A percentile compares a stretch with the other conserved stretches of the same genome.
phyloP scores from a whole-genome alignment of 1,139 yeast species.

The Sugiyamaella grinbergsii region DNA sequence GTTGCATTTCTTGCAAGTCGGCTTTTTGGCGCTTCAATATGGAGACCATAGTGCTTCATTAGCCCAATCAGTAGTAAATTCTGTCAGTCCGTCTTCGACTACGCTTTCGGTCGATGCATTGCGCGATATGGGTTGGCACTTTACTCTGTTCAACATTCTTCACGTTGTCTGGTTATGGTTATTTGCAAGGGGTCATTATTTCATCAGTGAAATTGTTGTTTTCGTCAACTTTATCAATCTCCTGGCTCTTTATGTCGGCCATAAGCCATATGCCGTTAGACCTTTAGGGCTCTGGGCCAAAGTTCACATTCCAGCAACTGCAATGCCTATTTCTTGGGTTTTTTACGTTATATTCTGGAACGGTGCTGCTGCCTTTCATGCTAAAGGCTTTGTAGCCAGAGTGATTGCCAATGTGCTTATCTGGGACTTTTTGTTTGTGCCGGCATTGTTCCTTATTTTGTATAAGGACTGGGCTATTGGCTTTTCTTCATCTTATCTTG shows the following conservation, averaged over 20 bases:
- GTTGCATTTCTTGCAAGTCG: slow-evolving; percentile 54
- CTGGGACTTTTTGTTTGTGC: slow-evolving; percentile 76
- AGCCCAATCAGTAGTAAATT: neutral
- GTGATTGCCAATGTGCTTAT: slow-evolving; percentile 69
- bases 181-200: slow-evolving; percentile 56
- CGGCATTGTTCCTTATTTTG: slow-evolving; percentile 56
- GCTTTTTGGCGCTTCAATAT: slow-evolving; percentile 57
- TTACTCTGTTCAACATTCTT: slow-evolving; percentile 60
- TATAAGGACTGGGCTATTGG: slow-evolving; percentile 77
- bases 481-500: slow-evolving; percentile 56
- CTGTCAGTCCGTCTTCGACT: slow-evolving; percentile 7
- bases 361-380: slow-evolving; percentile 70
- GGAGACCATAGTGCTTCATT: slow-evolving; percentile 42
- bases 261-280: slow-evolving; percentile 59
- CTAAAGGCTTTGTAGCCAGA: slow-evolving; percentile 56
- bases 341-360: slow-evolving; percentile 77
- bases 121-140: slow-evolving; percentile 58
- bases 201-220: slow-evolving; percentile 59
- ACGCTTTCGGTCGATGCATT: slow-evolving; percentile 35
- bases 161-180: slow-evolving; percentile 63
- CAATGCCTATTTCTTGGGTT: slow-evolving; percentile 75
- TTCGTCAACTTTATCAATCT: slow-evolving; percentile 60
- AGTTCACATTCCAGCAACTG: slow-evolving; percentile 64
- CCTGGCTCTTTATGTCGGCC: slow-evolving; percentile 56
- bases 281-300: slow-evolving; percentile 56